These are phyloP conservation scores for Hyphopichia buzzinii DNA, from an alignment of 1,139 yeast genomes.

Conservation along the genomic window DNA sequence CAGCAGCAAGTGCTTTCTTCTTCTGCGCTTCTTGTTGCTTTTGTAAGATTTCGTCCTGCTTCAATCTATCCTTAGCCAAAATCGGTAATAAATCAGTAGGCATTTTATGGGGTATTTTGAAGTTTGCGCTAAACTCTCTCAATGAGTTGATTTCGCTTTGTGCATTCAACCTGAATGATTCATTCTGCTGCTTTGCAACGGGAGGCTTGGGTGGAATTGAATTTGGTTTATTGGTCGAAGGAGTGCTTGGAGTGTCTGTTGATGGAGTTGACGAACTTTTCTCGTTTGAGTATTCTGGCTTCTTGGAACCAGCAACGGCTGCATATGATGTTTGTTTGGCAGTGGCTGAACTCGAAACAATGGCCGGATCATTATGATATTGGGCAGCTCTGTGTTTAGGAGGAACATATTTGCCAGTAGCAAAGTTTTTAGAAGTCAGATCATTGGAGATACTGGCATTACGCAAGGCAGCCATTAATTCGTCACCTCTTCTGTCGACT, in stretches of 20 bases:
- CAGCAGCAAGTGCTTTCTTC: constrained; percentile 10
- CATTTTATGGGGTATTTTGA: constrained; percentile 71
- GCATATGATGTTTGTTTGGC: constrained; percentile 3
- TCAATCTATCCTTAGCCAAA: constrained; percentile 62
- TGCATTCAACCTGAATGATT: constrained; percentile 49
- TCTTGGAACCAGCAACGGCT: constrained; percentile 3
- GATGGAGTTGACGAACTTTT: constrained; percentile 2
- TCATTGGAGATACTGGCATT: constrained; percentile 22
- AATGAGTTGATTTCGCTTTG: constrained; percentile 76
- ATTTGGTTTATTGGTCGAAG: constrained; percentile 20
- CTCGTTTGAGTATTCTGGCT: constrained; percentile 1
- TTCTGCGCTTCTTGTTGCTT: constrained; percentile 26
- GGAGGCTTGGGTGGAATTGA: constrained; percentile 38
- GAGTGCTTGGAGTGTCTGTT: constrained; percentile 5
- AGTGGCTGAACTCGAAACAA: constrained; percentile 53
- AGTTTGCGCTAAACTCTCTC: constrained; percentile 77
- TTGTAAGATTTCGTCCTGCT: constrained; percentile 58
- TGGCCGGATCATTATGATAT: constrained; percentile 75
- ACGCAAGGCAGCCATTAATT: constrained; percentile 60
- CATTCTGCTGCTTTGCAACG: constrained; percentile 24
- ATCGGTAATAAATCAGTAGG: constrained; percentile 80
- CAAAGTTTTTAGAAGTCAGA: constrained; percentile 5
- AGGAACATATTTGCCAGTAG: constrained; percentile 51
- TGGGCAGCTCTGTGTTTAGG: constrained; percentile 67
- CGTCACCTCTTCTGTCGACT: constrained; percentile 66